Conservation (phyloP, 2,329 filamentous ascomycete genomes). For the Epichloe baconii region DNA sequence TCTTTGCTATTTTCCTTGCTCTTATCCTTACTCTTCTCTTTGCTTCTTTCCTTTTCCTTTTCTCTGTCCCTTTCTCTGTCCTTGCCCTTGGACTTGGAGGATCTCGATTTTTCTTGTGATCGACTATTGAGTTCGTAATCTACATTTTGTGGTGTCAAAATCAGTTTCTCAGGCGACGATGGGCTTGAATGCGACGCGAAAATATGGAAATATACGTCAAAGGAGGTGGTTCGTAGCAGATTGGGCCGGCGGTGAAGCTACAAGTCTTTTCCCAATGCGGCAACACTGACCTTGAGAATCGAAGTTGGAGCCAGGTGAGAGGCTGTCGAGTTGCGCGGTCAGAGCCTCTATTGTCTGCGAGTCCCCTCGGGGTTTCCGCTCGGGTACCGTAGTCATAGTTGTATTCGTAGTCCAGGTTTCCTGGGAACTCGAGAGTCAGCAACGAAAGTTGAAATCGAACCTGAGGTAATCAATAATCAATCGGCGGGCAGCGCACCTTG, state of each 20-base stretch:
- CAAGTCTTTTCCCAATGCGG: not conserved
- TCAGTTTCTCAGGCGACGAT: too few species aligned
- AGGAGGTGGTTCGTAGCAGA: not conserved
- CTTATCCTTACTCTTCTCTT: not conserved
- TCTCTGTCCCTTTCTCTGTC: not conserved
- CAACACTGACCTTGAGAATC: slow-evolving; percentile 1
- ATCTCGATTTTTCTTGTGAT: not conserved
- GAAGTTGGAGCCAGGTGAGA: slow-evolving; percentile 3
- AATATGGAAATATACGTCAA: not conserved
- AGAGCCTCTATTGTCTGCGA: not conserved
- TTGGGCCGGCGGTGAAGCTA: not conserved
- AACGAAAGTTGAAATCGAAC: not conserved
- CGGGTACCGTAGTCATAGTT: not conserved
- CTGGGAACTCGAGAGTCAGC: not conserved
- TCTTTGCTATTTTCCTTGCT: not conserved
- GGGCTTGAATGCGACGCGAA: not conserved
- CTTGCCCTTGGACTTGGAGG: slow-evolving; percentile 1
- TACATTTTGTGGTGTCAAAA: not conserved
- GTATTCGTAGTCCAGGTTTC: slow-evolving; percentile 3
- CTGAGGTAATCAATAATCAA: not conserved
- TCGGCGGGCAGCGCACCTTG: not conserved
- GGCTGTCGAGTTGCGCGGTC: not conserved
- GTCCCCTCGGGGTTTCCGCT: slow-evolving; percentile 1
- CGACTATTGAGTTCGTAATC: slow-evolving; percentile 1
- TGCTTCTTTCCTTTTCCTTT: not conserved